These are phyloP conservation scores for Clavispora vitiphila DNA, from an alignment of 805 yeast species.

Conservation along the genomic window DNA sequence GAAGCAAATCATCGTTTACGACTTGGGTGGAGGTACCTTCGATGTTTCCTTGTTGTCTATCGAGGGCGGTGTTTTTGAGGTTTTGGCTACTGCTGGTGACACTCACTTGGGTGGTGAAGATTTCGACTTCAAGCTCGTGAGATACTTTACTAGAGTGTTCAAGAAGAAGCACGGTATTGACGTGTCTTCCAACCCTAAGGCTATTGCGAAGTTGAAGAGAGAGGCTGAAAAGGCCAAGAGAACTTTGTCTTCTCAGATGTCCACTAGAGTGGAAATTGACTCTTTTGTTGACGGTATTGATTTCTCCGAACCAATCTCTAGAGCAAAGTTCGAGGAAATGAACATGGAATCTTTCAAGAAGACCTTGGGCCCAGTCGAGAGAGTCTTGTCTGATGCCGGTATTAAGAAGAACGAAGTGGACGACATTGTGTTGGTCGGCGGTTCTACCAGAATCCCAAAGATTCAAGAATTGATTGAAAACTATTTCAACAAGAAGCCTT, in stretches of 20 bases:
- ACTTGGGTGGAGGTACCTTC: slow-evolving; percentile 21
- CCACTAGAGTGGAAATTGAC: slow-evolving; percentile 17
- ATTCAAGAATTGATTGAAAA: slow-evolving; percentile 17
- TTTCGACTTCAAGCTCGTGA: slow-evolving; percentile 17
- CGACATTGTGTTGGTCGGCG: slow-evolving; percentile 20
- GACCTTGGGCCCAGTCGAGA: slow-evolving; percentile 19
- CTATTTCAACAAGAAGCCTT: slow-evolving; percentile 18
- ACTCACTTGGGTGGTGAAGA: slow-evolving; percentile 22
- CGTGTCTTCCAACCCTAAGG: slow-evolving; percentile 15
- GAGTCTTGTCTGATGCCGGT: slow-evolving; percentile 17
- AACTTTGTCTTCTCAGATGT: slow-evolving; percentile 18
- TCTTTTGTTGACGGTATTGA: slow-evolving; percentile 18
- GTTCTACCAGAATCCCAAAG: slow-evolving; percentile 20
- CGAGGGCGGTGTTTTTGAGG: slow-evolving; percentile 19
- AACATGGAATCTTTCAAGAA: slow-evolving; percentile 19
- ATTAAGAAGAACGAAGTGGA: slow-evolving; percentile 17
- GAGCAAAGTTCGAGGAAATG: slow-evolving; percentile 19
- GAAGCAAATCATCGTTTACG: slow-evolving; percentile 18
- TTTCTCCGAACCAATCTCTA: slow-evolving; percentile 18
- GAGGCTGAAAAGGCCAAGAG: slow-evolving; percentile 21
- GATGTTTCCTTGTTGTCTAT: slow-evolving; percentile 21
- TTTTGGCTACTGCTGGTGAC: slow-evolving; percentile 37
- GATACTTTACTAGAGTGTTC: slow-evolving; percentile 16
- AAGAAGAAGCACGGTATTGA: slow-evolving; percentile 17
- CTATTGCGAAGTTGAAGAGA: slow-evolving; percentile 19